A percentile compares a stretch with the other conserved stretches of the same genome.
Conservation (phyloP, 371 early-diverging fungal genomes). For the Capillidium rhysosporum region DNA sequence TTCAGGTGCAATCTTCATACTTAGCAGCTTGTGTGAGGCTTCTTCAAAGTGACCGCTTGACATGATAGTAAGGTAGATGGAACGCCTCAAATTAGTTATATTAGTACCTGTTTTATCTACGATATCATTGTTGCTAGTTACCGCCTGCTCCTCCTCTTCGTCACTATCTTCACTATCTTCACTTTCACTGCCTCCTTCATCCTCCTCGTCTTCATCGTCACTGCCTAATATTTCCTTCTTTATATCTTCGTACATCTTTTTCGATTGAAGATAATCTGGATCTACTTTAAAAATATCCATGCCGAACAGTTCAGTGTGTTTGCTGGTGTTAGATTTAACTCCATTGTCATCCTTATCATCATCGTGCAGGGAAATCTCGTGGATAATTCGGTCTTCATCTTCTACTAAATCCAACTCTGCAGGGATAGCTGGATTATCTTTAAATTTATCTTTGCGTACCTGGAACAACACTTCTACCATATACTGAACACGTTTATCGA, state of each 20-base stretch:
- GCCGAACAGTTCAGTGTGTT: not conserved
- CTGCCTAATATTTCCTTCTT: slow-evolving; percentile 65
- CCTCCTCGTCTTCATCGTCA: slow-evolving; percentile 21
- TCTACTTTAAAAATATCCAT: slow-evolving; percentile 60
- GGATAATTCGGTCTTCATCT: slow-evolving; percentile 89
- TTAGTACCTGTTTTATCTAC: slow-evolving; percentile 81
- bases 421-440: slow-evolving; percentile 49
- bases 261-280: slow-evolving; percentile 58
- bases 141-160: slow-evolving; percentile 27
- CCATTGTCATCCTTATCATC: slow-evolving; percentile 51
- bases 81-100: slow-evolving; percentile 68
- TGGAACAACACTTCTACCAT: slow-evolving; percentile 96
- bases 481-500: slow-evolving; percentile 88
- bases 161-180: slow-evolving; percentile 19
- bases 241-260: slow-evolving; percentile 58
- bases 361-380: slow-evolving; percentile 71
- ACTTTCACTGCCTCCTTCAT: slow-evolving; percentile 23
- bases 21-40: slow-evolving; percentile 85
- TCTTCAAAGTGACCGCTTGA: slow-evolving; percentile 91
- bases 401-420: slow-evolving; percentile 86
- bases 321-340: slow-evolving; percentile 10
- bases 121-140: slow-evolving; percentile 23
- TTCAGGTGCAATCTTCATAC: slow-evolving; percentile 56
- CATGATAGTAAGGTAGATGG: slow-evolving; percentile 91
- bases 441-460: slow-evolving; percentile 84